Evolutionary conservation across 2,329 filamentous ascomycete genomes (phyloP).

Genomic region (Diaporthe capsici): DNA sequence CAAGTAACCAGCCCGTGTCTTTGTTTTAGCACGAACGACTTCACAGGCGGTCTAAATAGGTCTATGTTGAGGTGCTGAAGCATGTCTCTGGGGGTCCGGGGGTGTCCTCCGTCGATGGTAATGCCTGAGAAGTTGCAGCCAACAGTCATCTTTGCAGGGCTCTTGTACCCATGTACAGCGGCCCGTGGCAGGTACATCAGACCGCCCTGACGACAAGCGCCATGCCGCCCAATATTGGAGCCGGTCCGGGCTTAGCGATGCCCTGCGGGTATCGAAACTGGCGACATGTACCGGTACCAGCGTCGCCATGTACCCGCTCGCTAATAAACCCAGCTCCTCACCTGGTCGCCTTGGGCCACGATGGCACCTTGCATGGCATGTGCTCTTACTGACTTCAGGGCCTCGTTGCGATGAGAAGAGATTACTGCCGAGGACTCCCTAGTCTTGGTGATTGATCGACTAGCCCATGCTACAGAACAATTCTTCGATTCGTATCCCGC

Average conservation of each 20-base stretch:
- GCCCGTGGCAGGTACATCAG: constrained; percentile 40
- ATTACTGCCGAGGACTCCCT: constrained; percentile 28
- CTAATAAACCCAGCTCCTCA: constrained; percentile 14
- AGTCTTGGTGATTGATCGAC: constrained; percentile 26
- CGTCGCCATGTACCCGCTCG: constrained; percentile 20
- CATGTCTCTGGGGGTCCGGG: constrained; percentile 2
- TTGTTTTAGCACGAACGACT: constrained; percentile 49
- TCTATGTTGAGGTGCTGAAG: constrained; percentile 1
- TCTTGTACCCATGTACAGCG: constrained; percentile 16
- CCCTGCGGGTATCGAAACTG: constrained; percentile 41
- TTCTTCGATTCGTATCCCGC: constrained; percentile 11
- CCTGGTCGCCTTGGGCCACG: constrained; percentile 23
- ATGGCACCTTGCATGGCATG: constrained; percentile 26
- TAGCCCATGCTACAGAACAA: constrained; percentile 31
- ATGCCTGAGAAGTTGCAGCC: constrained; percentile 20
- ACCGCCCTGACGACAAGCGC: constrained; percentile 47
- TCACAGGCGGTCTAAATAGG: neutral
- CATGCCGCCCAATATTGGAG: constrained; percentile 48
- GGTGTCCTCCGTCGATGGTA: neutral
- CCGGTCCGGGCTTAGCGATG: constrained; percentile 48
- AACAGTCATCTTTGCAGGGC: constrained; percentile 5
- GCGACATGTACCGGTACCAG: constrained; percentile 36
- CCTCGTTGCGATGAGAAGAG: constrained; percentile 6
- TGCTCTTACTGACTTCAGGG: constrained; percentile 26
- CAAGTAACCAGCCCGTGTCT: constrained; percentile 46